These are phyloP conservation scores for Mortierella sp. DNA, from an alignment of 371 early-diverging fungal genomes.

Conservation along the genomic window DNA sequence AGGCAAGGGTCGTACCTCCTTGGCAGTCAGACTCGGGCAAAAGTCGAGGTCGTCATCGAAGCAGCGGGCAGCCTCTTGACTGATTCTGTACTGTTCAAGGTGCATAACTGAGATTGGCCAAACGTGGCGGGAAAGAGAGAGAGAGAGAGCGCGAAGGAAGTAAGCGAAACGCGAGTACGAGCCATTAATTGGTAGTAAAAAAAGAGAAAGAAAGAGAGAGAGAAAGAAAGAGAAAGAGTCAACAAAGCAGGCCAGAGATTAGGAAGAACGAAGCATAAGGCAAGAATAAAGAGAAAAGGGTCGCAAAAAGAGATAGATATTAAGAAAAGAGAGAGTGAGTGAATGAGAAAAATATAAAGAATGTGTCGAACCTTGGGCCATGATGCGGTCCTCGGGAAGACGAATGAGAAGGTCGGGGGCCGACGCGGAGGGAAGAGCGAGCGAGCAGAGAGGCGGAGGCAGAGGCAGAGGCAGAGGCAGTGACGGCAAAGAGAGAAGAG, in stretches of 20 bases:
- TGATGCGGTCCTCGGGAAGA: slow-evolving; percentile 5
- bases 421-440: not conserved
- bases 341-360: not conserved
- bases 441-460: not conserved
- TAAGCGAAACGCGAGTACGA: not conserved
- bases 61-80: slow-evolving; percentile 44
- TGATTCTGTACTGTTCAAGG: slow-evolving; percentile 37
- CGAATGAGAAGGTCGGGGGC: not conserved
- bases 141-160: not conserved
- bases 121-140: slow-evolving; percentile 1
- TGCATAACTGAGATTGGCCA: slow-evolving; percentile 26
- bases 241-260: not conserved
- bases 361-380: slow-evolving; percentile 35
- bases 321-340: not conserved
- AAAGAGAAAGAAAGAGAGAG: not conserved
- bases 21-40: slow-evolving; percentile 50
- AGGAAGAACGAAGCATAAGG: slow-evolving; percentile 1
- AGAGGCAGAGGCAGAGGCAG: not conserved
- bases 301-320: not conserved
- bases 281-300: not conserved
- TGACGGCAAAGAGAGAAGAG: not conserved
- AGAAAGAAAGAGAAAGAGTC: not conserved
- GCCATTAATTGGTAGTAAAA: no score
- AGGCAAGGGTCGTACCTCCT: slow-evolving; percentile 30
- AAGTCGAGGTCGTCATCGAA: slow-evolving; percentile 53